These are phyloP conservation scores for Hamamelis virginiana DNA, from an alignment of 164 flowering plant genomes.

Conservation along the genomic window DNA sequence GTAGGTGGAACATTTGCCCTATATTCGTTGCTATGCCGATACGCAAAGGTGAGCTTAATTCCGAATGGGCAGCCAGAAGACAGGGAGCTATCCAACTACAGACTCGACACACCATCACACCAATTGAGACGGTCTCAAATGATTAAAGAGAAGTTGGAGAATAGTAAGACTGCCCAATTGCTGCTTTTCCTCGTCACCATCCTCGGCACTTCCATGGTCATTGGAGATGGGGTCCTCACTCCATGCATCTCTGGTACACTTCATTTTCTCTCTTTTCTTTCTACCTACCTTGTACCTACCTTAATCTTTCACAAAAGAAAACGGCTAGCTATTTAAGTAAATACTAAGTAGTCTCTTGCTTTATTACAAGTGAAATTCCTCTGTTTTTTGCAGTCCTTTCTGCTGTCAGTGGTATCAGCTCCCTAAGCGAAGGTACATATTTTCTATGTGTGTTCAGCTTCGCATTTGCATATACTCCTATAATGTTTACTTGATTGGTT, in stretches of 20 bases:
- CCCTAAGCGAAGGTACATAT: conserved; percentile 44
- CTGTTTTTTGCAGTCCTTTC: conserved; percentile 53
- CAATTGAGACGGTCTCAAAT: conserved; percentile 40
- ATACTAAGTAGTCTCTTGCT: no score
- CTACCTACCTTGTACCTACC: background rate
- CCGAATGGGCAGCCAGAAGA: conserved; percentile 72
- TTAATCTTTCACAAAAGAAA: background rate
- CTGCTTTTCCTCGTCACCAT: conserved; percentile 54
- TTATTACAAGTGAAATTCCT: background rate
- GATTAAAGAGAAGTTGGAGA: conserved; percentile 48
- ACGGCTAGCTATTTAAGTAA: background rate
- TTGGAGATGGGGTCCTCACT: conserved; percentile 83
- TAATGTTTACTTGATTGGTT: background rate
- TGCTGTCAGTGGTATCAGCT: conserved; percentile 60
- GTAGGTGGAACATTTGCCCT: conserved; percentile 90
- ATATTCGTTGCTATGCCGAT: conserved; percentile 66
- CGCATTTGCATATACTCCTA: background rate
- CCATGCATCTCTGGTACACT: conserved; percentile 75
- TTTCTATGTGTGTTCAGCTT: no score
- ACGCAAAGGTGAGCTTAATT: conserved; percentile 59
- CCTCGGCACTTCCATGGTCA: conserved; percentile 67
- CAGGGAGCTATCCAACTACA: conserved; percentile 56
- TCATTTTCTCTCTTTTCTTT: background rate
- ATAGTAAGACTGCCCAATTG: conserved; percentile 33
- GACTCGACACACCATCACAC: conserved; percentile 40